Conservation (phyloP, 495 filamentous ascomycete species). For the Pyronema domesticum region DNA sequence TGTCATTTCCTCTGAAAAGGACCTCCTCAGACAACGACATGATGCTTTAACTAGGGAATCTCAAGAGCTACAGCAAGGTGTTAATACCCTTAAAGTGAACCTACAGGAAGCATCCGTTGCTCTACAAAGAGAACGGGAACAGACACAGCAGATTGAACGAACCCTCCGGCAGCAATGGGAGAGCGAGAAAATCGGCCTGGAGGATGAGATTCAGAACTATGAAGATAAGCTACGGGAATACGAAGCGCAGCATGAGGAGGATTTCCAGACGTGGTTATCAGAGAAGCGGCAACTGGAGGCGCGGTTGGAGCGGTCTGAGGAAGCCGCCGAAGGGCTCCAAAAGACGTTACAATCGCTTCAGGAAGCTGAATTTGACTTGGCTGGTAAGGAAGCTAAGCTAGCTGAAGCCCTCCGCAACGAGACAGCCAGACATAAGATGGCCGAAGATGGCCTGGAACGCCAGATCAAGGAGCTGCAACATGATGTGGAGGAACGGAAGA, state of each 20-base stretch:
- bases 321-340: slow-evolving; percentile 50
- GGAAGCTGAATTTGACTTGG: slow-evolving; percentile 36
- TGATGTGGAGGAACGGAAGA: slow-evolving; percentile 37
- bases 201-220: slow-evolving; percentile 49
- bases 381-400: slow-evolving; percentile 35
- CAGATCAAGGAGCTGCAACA: slow-evolving; percentile 42
- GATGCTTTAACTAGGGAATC: slow-evolving; percentile 52
- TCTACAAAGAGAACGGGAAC: slow-evolving; percentile 22
- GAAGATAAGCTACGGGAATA: slow-evolving; percentile 58
- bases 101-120: slow-evolving; percentile 30
- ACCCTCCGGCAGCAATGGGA: slow-evolving; percentile 35
- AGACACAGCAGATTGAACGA: slow-evolving; percentile 13
- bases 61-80: slow-evolving; percentile 40
- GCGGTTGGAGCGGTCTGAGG: slow-evolving; percentile 48
- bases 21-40: slow-evolving; percentile 50
- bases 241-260: slow-evolving; percentile 48
- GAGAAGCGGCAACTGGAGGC: slow-evolving; percentile 45
- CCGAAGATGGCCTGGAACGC: slow-evolving; percentile 36
- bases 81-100: slow-evolving; percentile 31
- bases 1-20: slow-evolving; percentile 46
- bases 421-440: slow-evolving; percentile 37
- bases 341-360: slow-evolving; percentile 56
- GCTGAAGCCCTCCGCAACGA: slow-evolving; percentile 40
- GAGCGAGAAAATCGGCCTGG: slow-evolving; percentile 42
- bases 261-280: slow-evolving; percentile 53